These are phyloP conservation scores for Gyrodon lividus DNA, from an alignment of 768 basidiomycete genomes.

Conservation along the genomic window DNA sequence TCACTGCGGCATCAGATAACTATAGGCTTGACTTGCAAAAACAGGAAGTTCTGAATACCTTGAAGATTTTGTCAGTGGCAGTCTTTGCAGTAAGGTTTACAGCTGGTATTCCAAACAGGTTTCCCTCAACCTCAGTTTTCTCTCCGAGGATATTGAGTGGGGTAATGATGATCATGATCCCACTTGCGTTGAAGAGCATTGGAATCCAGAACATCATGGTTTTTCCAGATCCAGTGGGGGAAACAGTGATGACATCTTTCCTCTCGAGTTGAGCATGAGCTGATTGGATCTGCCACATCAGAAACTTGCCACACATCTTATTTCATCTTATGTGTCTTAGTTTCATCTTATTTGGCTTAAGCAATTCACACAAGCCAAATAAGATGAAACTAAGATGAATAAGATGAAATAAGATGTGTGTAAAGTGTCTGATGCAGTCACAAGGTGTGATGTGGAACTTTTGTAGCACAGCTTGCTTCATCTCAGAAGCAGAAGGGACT, in stretches of 20 bases:
- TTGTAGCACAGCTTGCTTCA: too few species aligned
- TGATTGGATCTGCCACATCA: slow-evolving; percentile 1
- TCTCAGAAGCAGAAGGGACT: too few species aligned
- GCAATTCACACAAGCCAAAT: too few species aligned
- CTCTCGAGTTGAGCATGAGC: not conserved
- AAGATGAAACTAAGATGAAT: too few species aligned
- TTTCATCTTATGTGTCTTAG: too few species aligned
- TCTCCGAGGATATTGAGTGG: slow-evolving; percentile 12
- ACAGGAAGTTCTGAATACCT: not conserved
- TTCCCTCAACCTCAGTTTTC: not conserved
- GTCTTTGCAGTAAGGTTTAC: slow-evolving; percentile 8
- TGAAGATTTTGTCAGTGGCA: slow-evolving; percentile 6
- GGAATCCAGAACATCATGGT: slow-evolving; percentile 7
- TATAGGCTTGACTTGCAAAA: too few species aligned
- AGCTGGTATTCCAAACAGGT: slow-evolving; percentile 5
- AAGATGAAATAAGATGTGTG: too few species aligned
- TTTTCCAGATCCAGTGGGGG: slow-evolving; percentile 10
- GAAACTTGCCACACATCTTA: too few species aligned
- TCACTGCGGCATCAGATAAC: too few species aligned
- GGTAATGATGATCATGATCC: slow-evolving; percentile 11
- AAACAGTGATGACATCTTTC: slow-evolving; percentile 8
- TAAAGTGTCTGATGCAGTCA: too few species aligned
- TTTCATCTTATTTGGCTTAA: too few species aligned
- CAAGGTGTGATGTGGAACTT: too few species aligned
- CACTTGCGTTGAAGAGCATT: slow-evolving; percentile 4